Percentiles rank a stretch among this genome's conserved stretches.
These are phyloP conservation scores for Aspergillus arachidicola DNA, from an alignment of 2,329 filamentous ascomycete species.

Conservation along the genomic window DNA sequence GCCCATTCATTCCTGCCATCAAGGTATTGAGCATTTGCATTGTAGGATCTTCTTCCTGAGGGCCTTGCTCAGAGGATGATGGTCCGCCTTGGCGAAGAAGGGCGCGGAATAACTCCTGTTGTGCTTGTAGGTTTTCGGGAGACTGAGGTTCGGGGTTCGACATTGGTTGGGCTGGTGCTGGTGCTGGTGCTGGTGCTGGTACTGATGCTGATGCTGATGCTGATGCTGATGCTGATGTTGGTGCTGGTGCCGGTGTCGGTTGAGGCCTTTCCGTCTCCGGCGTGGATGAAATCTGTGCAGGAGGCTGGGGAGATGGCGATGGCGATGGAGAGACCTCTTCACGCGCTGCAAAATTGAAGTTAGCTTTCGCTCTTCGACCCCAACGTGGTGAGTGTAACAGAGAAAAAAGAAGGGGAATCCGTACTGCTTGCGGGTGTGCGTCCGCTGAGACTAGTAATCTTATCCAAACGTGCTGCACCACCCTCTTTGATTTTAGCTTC, in stretches of 20 bases:
- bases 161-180: slow-evolving; percentile 8
- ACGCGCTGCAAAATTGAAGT: slow-evolving; percentile 22
- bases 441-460: slow-evolving; percentile 64
- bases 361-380: not conserved
- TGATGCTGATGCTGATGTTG: slow-evolving; percentile 8
- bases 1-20: slow-evolving; percentile 33
- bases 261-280: slow-evolving; percentile 12
- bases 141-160: slow-evolving; percentile 27
- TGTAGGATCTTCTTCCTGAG: slow-evolving; percentile 37
- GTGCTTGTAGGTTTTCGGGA: slow-evolving; percentile 38
- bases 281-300: slow-evolving; percentile 17
- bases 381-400: no score
- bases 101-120: slow-evolving; percentile 47
- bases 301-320: slow-evolving; percentile 22
- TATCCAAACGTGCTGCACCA: slow-evolving; percentile 61
- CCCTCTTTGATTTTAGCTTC: slow-evolving; percentile 64
- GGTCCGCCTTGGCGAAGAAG: slow-evolving; percentile 38
- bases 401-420: not conserved
- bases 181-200: slow-evolving; percentile 11
- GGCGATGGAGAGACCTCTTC: slow-evolving; percentile 34
- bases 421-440: slow-evolving; percentile 45
- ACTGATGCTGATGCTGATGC: slow-evolving; percentile 4
- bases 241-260: slow-evolving; percentile 15
- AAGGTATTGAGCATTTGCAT: slow-evolving; percentile 41
- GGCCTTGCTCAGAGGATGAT: slow-evolving; percentile 23